Base-by-base conservation (phyloP, 805 yeast genomes). In the Candida nemodendra region DNA sequence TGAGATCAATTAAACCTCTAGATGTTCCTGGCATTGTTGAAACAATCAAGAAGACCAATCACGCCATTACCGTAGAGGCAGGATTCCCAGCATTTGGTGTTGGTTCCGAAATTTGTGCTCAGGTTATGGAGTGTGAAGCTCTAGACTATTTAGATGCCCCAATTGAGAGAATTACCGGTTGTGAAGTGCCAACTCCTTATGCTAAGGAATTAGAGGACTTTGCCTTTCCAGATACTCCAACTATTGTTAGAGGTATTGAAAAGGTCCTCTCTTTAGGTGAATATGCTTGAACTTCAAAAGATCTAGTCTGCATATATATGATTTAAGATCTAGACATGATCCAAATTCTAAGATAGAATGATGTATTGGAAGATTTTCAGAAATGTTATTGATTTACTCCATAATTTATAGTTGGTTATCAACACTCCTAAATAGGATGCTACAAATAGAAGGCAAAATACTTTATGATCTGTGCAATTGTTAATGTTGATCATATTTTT, bases 111-210 rank as follows among this genome's bases (percentile, higher is more conserved):
- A 86, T 93, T 59, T 79, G 90, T 65, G 99, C 98, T 46, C 96
- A 89, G 71, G 75, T 93, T 62, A 89, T 93, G 96, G 99, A 93
- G 73, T 80, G 95, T 42, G 97, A 90, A 69, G 98, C 95, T 37
- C 93, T 93, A 53, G 99, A 93, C 70, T 87, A 89, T 79, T 79
- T 93, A 62, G 99, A 93, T 69, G 95, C 98, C 45, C 99, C 99
- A 56, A 87, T 93, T 52, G 95, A 84, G 73, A 88, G 99, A 77
- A 91, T 90, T 58, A 93, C 99, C 43, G 99, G 99, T 67, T 95
- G 98, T 63, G 99, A 93, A 73, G 97, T 90, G 22, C 99, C 99
- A 68, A 93, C 99, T 54, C 99, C 99, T 50, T 93, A 93, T 64
- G 96, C 96, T 56, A 79, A 81, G 68, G 90, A 84, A 71, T 78